Evolutionary conservation across 495 filamentous ascomycete genomes (phyloP).

Genomic region (Lasiosphaeriaceae sp.): DNA sequence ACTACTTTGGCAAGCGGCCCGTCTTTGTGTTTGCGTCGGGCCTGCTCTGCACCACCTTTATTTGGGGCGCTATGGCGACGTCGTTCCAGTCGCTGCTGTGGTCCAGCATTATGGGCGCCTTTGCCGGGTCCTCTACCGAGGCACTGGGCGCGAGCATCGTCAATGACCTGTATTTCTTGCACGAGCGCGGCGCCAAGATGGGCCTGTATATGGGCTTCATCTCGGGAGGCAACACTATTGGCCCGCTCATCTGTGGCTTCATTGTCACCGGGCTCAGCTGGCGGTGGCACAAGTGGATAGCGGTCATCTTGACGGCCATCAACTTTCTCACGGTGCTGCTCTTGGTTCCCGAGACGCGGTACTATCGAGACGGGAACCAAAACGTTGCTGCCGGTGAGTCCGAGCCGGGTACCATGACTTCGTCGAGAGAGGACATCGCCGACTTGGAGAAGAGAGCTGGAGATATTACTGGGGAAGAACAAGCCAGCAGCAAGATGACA

Average conservation of each 20-base stretch:
- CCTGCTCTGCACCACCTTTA: slow-evolving; percentile 29
- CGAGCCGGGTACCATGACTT: not conserved
- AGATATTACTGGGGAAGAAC: not conserved
- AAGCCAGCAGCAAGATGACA: not conserved
- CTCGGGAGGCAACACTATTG: slow-evolving; percentile 35
- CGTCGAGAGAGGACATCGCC: slow-evolving; percentile 2
- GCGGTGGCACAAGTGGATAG: slow-evolving; percentile 37
- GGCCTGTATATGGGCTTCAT: slow-evolving; percentile 40
- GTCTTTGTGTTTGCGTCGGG: slow-evolving; percentile 42
- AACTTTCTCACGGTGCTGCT: slow-evolving; percentile 34
- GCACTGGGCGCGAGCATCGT: slow-evolving; percentile 37
- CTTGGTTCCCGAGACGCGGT: slow-evolving; percentile 39
- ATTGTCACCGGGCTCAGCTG: slow-evolving; percentile 35
- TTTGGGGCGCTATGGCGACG: slow-evolving; percentile 28
- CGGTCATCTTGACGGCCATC: slow-evolving; percentile 26
- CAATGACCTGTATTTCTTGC: slow-evolving; percentile 41
- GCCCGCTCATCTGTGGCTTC: slow-evolving; percentile 39
- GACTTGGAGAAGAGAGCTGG: slow-evolving; percentile 1
- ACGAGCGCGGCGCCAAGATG: slow-evolving; percentile 39
- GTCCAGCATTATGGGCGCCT: slow-evolving; percentile 34
- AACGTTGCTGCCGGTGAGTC: not conserved
- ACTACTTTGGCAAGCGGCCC: slow-evolving; percentile 53
- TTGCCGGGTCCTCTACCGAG: slow-evolving; percentile 33
- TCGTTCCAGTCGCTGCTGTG: slow-evolving; percentile 32
- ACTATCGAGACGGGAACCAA: slow-evolving; percentile 25